Evolutionary conservation across 1,284 basidiomycete species (phyloP).

Genomic region (Volvariella volvacea): DNA sequence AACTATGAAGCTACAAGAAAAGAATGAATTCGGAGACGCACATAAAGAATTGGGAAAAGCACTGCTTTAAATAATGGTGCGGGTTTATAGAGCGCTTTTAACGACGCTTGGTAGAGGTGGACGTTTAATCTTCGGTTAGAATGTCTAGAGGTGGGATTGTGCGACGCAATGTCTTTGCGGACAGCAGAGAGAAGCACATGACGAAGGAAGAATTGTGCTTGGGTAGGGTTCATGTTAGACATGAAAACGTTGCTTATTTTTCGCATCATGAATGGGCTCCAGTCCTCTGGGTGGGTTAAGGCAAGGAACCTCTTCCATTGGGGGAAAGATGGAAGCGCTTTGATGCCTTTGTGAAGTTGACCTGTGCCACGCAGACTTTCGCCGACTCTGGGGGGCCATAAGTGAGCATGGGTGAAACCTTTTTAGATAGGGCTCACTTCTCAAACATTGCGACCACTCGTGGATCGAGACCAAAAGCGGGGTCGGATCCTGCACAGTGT

Average conservation of each 20-base stretch:
- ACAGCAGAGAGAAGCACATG: conserved; percentile 68
- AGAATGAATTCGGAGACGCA: conserved; percentile 16
- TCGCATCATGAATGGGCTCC: conserved; percentile 71
- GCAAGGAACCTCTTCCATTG: conserved; percentile 32
- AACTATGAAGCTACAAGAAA: conserved; percentile 57
- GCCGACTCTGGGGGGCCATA: conserved; percentile 2
- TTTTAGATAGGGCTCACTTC: no score
- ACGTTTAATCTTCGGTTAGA: conserved; percentile 60
- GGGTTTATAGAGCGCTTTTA: conserved; percentile 49
- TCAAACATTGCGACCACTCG: no score
- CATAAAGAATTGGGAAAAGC: conserved; percentile 37
- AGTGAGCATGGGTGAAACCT: no score
- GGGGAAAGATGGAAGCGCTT: conserved; percentile 68
- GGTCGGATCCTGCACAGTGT: no score
- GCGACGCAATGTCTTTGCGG: conserved; percentile 55
- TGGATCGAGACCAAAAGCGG: no score
- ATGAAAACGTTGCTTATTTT: conserved; percentile 74
- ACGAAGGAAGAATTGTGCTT: conserved; percentile 68
- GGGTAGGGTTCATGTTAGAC: conserved; percentile 73
- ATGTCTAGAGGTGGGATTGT: no score
- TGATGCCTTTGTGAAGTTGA: conserved; percentile 68
- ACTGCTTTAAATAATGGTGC: conserved; percentile 65
- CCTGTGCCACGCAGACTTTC: conserved; percentile 4
- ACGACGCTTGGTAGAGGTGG: conserved; percentile 53
- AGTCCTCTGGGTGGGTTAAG: conserved; percentile 54